phyloP scores from a whole-genome alignment of 805 yeast species.

The Geotrichum ghanense region DNA sequence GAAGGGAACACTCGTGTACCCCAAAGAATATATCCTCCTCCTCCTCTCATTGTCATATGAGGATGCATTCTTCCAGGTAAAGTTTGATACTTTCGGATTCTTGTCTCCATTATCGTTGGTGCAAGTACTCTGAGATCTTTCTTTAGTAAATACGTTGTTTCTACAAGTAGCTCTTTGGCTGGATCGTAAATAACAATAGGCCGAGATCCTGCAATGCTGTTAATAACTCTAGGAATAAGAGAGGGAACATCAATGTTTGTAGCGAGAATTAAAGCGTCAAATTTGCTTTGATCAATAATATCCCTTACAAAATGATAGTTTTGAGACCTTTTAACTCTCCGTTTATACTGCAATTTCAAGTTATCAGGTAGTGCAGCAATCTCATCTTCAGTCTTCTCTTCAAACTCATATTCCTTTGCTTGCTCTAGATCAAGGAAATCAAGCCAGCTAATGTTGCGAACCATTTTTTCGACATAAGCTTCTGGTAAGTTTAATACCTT shows the following conservation, averaged over 20 bases:
- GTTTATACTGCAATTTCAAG: constrained; percentile 54
- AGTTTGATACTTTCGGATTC: constrained; percentile 82
- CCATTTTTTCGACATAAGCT: constrained; percentile 39
- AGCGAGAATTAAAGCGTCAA: constrained; percentile 67
- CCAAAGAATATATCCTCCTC: constrained; percentile 78
- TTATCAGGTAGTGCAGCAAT: constrained; percentile 43
- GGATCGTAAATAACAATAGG: constrained; percentile 77
- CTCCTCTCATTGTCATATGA: constrained; percentile 82
- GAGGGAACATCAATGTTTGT: constrained; percentile 62
- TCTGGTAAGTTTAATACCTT: constrained; percentile 49
- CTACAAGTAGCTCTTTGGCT: constrained; percentile 68
- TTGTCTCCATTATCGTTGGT: constrained; percentile 70
- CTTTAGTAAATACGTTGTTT: constrained; percentile 56
- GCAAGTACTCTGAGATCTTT: constrained; percentile 64
- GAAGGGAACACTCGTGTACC: constrained; percentile 69
- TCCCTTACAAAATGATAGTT: constrained; percentile 27
- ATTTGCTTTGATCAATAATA: constrained; percentile 38
- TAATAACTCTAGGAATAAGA: constrained; percentile 49
- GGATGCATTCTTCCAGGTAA: constrained; percentile 94
- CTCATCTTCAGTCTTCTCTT: constrained; percentile 35
- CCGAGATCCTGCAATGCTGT: constrained; percentile 69
- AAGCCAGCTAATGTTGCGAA: constrained; percentile 61
- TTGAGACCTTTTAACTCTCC: constrained; percentile 46
- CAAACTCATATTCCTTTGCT: constrained; percentile 30
- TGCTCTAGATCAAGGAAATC: constrained; percentile 76